These are phyloP conservation scores for Claviceps pusilla DNA, from an alignment of 2,329 filamentous ascomycete species.

Conservation along the genomic window DNA sequence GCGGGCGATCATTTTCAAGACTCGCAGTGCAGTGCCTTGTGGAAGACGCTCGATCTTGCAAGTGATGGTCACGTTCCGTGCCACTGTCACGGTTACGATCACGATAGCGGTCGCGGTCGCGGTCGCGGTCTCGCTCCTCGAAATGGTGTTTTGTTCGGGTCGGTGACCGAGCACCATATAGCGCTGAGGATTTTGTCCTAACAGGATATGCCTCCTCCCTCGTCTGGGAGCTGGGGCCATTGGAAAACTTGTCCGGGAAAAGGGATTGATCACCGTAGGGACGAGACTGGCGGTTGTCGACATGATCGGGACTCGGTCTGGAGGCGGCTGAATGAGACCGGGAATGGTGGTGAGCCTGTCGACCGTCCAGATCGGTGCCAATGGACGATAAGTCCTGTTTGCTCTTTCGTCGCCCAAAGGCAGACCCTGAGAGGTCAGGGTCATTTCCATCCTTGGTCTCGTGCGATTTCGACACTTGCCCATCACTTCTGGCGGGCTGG, in stretches of 20 bases:
- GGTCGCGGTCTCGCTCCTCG: constrained; percentile 8
- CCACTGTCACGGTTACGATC: constrained; percentile 8
- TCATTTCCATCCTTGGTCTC: background rate
- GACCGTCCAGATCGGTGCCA: constrained; percentile 24
- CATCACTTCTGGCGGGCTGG: background rate
- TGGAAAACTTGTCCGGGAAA: constrained; percentile 28
- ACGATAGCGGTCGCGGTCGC: constrained; percentile 11
- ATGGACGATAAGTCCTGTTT: constrained; percentile 29
- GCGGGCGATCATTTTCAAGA: constrained; percentile 13
- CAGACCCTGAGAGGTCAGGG: constrained; percentile 7
- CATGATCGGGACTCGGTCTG: constrained; percentile 18
- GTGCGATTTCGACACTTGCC: background rate
- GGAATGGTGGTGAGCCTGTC: constrained; percentile 15
- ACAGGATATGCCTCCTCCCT: constrained; percentile 28
- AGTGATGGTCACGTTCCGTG: constrained; percentile 11
- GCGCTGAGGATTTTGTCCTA: constrained; percentile 5
- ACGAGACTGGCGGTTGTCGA: constrained; percentile 15
- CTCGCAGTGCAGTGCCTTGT: constrained; percentile 15
- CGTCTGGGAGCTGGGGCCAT: constrained; percentile 18
- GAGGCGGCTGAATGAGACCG: constrained; percentile 23
- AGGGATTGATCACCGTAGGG: constrained; percentile 20
- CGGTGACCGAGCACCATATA: constrained; percentile 21
- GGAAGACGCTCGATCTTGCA: constrained; percentile 14
- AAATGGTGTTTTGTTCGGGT: constrained; percentile 16
- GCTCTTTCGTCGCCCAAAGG: constrained; percentile 16